phyloP scores from a whole-genome alignment of 225 moss, liverwort and hornwort species.

The Takakia lepidozioides region DNA sequence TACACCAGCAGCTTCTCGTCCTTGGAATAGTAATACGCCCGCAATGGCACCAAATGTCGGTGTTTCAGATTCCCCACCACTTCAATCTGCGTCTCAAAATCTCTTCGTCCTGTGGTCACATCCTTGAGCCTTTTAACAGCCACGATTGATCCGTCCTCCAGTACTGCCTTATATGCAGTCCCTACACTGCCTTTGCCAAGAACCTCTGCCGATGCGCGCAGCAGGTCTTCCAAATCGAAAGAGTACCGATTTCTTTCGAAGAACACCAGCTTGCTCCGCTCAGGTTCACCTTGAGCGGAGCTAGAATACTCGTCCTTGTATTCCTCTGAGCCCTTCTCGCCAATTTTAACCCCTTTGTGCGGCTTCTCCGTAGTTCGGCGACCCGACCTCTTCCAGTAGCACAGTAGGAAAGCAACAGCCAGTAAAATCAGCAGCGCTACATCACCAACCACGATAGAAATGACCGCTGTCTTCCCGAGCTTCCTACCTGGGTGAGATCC shows the following conservation, averaged over 20 bases:
- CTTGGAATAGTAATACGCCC: conserved; percentile 70
- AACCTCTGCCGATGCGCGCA: conserved; percentile 83
- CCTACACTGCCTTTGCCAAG: conserved; percentile 89
- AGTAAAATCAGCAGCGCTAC: conserved; percentile 34
- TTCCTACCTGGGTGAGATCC: conserved; percentile 6
- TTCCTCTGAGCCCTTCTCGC: conserved; percentile 21
- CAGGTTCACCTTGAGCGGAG: conserved; percentile 25
- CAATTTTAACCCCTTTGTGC: conserved; percentile 11
- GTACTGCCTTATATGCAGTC: conserved; percentile 82
- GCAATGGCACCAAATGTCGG: conserved; percentile 52
- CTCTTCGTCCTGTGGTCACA: conserved; percentile 50
- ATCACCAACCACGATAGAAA: conserved; percentile 58
- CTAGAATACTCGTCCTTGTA: conserved; percentile 22
- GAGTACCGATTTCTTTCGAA: conserved; percentile 33
- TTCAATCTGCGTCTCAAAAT: conserved; percentile 71
- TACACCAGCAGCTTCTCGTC: conserved; percentile 82
- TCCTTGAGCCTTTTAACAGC: conserved; percentile 80
- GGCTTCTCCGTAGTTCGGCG: conserved; percentile 12
- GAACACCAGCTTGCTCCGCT: conserved; percentile 51
- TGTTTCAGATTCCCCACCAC: conserved; percentile 62
- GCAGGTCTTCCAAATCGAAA: conserved; percentile 70
- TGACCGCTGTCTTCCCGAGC: conserved; percentile 44
- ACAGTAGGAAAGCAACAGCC: conserved; percentile 14
- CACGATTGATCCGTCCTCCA: conserved; percentile 59
- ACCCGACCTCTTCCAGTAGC: conserved; percentile 16